phyloP scores from a whole-genome alignment of 768 basidiomycete genomes.

The Russula sp. region DNA sequence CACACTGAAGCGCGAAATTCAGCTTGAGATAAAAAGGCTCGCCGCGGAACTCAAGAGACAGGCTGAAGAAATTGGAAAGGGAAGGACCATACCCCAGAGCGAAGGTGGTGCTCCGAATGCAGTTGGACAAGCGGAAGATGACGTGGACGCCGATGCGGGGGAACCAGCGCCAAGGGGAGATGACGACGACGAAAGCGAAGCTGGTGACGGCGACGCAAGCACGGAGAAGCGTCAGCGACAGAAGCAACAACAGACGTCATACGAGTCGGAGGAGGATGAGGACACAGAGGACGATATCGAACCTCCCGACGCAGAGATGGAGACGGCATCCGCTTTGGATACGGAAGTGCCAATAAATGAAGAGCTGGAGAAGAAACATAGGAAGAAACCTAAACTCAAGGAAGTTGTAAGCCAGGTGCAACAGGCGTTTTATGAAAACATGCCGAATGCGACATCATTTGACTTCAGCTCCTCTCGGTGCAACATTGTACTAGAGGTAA shows the following conservation, averaged over 20 bases:
- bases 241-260: slow-evolving; percentile 69
- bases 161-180: slow-evolving; percentile 42
- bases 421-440: slow-evolving; percentile 52
- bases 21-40: slow-evolving; percentile 79
- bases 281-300: slow-evolving; percentile 51
- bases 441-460: slow-evolving; percentile 71
- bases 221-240: slow-evolving; percentile 72
- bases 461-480: slow-evolving; percentile 63
- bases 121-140: slow-evolving; percentile 54
- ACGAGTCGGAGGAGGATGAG: slow-evolving; percentile 68
- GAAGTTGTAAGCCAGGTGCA: slow-evolving; percentile 46
- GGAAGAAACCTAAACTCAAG: slow-evolving; percentile 36
- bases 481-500: slow-evolving; percentile 80
- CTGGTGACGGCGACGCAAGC: slow-evolving; percentile 80
- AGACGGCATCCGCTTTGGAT: slow-evolving; percentile 56
- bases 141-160: slow-evolving; percentile 39
- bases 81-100: slow-evolving; percentile 50
- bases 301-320: slow-evolving; percentile 56
- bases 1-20: slow-evolving; percentile 81
- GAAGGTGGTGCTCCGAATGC: slow-evolving; percentile 48
- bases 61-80: slow-evolving; percentile 80
- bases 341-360: slow-evolving; percentile 39
- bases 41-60: slow-evolving; percentile 76
- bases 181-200: slow-evolving; percentile 69
- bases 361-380: slow-evolving; percentile 37